phyloP scores from a whole-genome alignment of 2,329 filamentous ascomycete genomes.

The Claviceps cyperi region DNA sequence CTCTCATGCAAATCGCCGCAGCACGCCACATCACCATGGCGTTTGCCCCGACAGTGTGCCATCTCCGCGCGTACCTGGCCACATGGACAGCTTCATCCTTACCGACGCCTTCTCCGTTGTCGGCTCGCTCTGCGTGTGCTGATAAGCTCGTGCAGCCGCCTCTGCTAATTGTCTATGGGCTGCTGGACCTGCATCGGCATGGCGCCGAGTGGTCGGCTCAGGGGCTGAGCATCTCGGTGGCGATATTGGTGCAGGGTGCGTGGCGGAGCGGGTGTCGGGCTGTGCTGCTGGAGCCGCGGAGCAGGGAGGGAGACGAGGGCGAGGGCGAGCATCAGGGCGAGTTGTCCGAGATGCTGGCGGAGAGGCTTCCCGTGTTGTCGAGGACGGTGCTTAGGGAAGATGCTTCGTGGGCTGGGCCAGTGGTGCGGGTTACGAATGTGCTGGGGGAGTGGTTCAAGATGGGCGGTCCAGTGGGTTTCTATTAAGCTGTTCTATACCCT shows the following conservation, averaged over 20 bases:
- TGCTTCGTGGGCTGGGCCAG: conserved; percentile 39
- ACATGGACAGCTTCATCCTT: conserved; percentile 27
- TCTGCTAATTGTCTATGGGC: conserved; percentile 48
- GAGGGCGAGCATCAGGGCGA: conserved; percentile 1
- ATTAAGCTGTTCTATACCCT: no score
- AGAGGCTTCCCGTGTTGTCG: conserved; percentile 47
- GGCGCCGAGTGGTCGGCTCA: conserved; percentile 64
- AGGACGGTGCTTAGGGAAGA: conserved; percentile 35
- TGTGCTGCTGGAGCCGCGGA: conserved; percentile 32
- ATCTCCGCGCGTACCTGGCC: conserved; percentile 63
- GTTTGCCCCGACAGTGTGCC: conserved; percentile 63
- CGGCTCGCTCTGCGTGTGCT: no score
- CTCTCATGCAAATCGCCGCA: conserved; percentile 53
- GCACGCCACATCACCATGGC: conserved; percentile 54
- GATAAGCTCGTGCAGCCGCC: conserved; percentile 16
- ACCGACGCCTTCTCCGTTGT: no score
- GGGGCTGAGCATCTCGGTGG: conserved; percentile 49
- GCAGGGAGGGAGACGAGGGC: conserved; percentile 11
- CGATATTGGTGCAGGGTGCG: conserved; percentile 48
- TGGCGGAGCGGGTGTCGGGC: conserved; percentile 27
- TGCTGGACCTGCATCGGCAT: conserved; percentile 45
- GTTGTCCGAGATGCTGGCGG: conserved; percentile 24
- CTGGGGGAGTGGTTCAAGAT: conserved; percentile 49
- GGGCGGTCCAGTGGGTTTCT: not conserved
- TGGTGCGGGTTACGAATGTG: conserved; percentile 35